These are phyloP conservation scores for Danielia reshetovae DNA, from an alignment of 805 yeast species.

Conservation along the genomic window DNA sequence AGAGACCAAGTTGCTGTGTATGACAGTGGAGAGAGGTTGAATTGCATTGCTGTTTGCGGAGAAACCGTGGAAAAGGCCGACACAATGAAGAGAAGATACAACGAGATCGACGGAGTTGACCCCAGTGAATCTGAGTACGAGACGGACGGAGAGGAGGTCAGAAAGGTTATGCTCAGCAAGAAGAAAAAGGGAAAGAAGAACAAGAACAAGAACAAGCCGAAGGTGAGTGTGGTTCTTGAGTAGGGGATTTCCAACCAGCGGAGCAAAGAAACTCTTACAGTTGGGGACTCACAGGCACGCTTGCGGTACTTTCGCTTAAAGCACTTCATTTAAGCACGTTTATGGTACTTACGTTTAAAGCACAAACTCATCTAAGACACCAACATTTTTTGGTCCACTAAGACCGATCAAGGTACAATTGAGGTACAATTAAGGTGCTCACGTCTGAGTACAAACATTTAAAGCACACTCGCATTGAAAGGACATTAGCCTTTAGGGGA, in stretches of 20 bases:
- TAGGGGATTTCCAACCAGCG: no score
- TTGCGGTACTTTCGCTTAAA: no score
- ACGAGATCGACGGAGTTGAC: slow-evolving; percentile 29
- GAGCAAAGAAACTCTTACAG: no score
- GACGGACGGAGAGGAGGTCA: slow-evolving; percentile 66
- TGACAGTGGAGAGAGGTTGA: slow-evolving; percentile 85
- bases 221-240: slow-evolving; percentile 55
- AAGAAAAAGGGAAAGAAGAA: slow-evolving; percentile 40
- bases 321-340: no score
- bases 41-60: slow-evolving; percentile 73
- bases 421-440: not conserved
- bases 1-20: slow-evolving; percentile 87
- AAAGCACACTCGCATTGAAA: no score
- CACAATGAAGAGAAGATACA: slow-evolving; percentile 59
- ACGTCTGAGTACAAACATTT: no score
- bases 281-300: no score
- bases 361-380: no score
- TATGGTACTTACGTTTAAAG: no score
- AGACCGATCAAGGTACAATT: no score
- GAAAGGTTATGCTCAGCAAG: slow-evolving; percentile 51
- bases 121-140: slow-evolving; percentile 69
- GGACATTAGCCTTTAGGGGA: no score
- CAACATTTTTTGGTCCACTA: no score
- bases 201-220: slow-evolving; percentile 23
- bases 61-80: slow-evolving; percentile 73